Evolutionary conservation across 371 early-diverging fungal species (phyloP), one percentile per base, ranked within the genome.

Genomic region (Apophysomyces sp.): DNA sequence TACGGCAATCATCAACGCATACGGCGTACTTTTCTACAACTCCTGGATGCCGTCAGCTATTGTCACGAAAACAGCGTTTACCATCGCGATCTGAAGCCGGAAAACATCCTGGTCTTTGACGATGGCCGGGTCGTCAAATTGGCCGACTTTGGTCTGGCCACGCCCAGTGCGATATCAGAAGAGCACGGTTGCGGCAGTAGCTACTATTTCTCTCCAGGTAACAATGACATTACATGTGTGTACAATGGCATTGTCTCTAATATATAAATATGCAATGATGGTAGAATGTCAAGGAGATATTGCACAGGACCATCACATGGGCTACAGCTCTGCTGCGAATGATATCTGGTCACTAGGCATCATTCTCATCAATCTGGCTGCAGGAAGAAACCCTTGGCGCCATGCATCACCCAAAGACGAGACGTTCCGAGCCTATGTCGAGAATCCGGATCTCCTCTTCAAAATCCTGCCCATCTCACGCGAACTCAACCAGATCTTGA

Each of bases 101-200:
- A 89, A 63, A 89, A 87, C 53, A 77, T 89, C 27, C 65, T 86
- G 31, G 77, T 84, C 30, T 79, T 80, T 67, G 71, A 77, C 32
- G 66, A 60, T 26, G 83, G 82, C 6, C 58, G 63, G 13, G 73
- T 73, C 3, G 76, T 95, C 63, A 94, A 95, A 74, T 79, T 98
- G 30, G 89, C 95, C 13, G 98, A 97, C 72, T 98, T 97, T 81
- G 98, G 98, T 2, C 80, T 98, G 26, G 89, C 96, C 11, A 96
- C 97, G 0, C 82, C 85, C 9, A 83, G 91, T 27, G 41, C 65
- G 4, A 80, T 77, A 66, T 92, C 93, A 15, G 83, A 69, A 9
- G 96, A 96, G 57, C 87, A 90, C 58, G 96, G 97, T 6, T 93
- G 95, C 68, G 98, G 98, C 2, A 88, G 89, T 21, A 90, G 91